Percentiles rank a stretch among this genome's conserved stretches.
Conservation (phyloP, 768 basidiomycete genomes). For the Trametes elegans region DNA sequence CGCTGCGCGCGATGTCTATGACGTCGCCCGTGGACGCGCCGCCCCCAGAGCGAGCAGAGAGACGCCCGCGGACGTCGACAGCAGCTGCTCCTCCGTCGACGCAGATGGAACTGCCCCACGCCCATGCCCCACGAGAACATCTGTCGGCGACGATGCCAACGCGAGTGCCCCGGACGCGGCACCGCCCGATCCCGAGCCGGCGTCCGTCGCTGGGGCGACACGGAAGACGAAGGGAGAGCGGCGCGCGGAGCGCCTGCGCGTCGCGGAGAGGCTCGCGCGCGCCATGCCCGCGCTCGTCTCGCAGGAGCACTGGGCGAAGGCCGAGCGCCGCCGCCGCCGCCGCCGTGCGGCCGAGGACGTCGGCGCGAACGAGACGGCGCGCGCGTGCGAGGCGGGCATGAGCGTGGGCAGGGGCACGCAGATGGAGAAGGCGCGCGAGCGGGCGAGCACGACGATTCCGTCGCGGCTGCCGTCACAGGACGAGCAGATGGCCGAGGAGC, state of each 20-base stretch:
- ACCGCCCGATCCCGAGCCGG: too few species aligned
- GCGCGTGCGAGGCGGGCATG: background rate
- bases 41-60: background rate
- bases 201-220: conserved; percentile 2
- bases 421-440: background rate
- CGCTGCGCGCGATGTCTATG: too few species aligned
- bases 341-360: background rate
- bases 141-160: too few species aligned
- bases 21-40: background rate
- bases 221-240: background rate
- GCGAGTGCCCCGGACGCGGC: too few species aligned
- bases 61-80: background rate
- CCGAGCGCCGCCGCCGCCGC: conserved; percentile 8
- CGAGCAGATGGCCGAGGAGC: conserved; percentile 6
- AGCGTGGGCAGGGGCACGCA: background rate
- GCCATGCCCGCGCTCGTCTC: conserved; percentile 54
- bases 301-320: conserved; percentile 50
- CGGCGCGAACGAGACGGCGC: background rate
- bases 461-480: conserved; percentile 19
- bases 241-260: conserved; percentile 20
- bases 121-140: too few species aligned
- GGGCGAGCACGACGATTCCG: background rate
- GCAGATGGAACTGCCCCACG: too few species aligned
- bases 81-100: background rate
- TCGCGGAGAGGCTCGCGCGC: conserved; percentile 40